Conservation (phyloP, 139 green algal species). For the Coccomyxa sp. region DNA sequence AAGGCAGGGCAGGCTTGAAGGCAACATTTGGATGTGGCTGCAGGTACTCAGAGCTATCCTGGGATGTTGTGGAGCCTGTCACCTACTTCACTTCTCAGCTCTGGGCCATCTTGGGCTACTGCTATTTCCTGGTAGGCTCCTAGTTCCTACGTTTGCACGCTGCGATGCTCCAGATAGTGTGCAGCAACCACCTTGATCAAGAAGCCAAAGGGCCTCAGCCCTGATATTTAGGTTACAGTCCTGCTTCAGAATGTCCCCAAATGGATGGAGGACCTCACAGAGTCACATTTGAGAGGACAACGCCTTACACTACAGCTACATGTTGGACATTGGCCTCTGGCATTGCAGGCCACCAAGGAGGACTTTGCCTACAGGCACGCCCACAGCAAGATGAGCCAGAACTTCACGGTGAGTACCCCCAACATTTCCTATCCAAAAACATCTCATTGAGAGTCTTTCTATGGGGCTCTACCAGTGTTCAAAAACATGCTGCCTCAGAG, state of each 20-base stretch:
- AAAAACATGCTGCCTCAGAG: not conserved
- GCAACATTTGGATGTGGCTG: constrained; percentile 26
- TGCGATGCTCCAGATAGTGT: no score
- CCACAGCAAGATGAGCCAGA: constrained; percentile 6
- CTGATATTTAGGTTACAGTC: not conserved
- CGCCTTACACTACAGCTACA: not conserved
- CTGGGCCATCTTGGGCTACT: constrained; percentile 13
- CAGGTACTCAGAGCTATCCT: constrained; percentile 52
- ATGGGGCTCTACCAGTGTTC: not conserved
- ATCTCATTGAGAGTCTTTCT: not conserved
- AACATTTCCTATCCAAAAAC: not conserved
- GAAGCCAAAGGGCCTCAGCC: no score
- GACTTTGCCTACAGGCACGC: not conserved
- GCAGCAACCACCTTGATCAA: no score
- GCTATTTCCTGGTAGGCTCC: constrained; percentile 14
- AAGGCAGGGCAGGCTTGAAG: constrained; percentile 9
- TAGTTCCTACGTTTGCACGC: no score
- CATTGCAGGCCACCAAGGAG: not conserved
- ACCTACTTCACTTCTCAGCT: constrained; percentile 26
- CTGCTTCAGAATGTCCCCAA: not conserved
- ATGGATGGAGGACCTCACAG: not conserved
- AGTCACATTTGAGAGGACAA: not conserved
- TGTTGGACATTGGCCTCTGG: not conserved
- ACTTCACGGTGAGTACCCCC: not conserved
- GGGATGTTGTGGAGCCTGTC: constrained; percentile 54